Conservation (phyloP, 1,139 yeast genomes). For the Diutina scorzettiae region DNA sequence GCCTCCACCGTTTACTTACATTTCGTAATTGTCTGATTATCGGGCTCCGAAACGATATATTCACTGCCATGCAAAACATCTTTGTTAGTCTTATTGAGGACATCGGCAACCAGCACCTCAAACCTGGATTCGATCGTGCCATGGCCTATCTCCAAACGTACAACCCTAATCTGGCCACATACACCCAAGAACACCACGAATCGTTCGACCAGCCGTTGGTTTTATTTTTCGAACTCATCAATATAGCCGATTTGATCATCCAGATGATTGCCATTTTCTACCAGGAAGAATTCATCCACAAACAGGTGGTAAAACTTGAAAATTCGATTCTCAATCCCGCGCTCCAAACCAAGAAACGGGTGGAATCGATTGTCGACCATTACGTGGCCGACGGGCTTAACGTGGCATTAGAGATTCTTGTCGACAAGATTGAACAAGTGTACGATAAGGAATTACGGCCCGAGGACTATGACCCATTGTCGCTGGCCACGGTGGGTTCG, state of each 20-base stretch:
- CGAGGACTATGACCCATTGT: constrained; percentile 20
- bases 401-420: constrained; percentile 77
- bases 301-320: constrained; percentile 52
- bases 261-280: constrained; percentile 90
- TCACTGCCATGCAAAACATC: constrained; percentile 36
- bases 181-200: constrained; percentile 1
- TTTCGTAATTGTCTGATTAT: constrained; percentile 25
- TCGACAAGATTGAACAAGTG: constrained; percentile 52
- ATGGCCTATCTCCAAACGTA: constrained; percentile 56
- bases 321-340: constrained; percentile 72
- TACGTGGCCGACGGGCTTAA: constrained; percentile 89
- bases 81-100: constrained; percentile 55
- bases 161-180: constrained; percentile 19
- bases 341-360: constrained; percentile 64
- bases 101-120: constrained; percentile 62
- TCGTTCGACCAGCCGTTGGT: constrained; percentile 53
- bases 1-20: constrained; percentile 21
- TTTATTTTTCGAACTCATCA: constrained; percentile 79
- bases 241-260: constrained; percentile 82
- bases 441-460: constrained; percentile 18
- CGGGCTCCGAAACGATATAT: constrained; percentile 20
- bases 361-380: constrained; percentile 74
- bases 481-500: constrained; percentile 31
- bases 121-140: constrained; percentile 77
- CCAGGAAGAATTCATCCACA: constrained; percentile 64